Evolutionary conservation across 1,284 basidiomycete genomes (phyloP).

Genomic region (Leccinum fuscescens): DNA sequence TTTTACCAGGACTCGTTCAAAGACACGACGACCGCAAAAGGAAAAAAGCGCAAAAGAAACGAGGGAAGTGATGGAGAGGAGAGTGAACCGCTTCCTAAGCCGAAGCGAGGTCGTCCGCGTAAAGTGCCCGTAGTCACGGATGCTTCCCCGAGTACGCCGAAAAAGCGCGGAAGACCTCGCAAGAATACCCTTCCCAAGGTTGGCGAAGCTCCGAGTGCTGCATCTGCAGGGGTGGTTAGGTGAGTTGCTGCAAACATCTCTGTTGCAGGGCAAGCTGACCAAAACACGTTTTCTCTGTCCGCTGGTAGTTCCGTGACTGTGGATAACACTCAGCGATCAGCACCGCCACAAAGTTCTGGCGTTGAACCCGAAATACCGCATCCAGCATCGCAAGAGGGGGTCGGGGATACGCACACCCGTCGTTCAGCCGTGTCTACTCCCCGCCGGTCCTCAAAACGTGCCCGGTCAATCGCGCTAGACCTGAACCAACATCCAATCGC

Average conservation of each 20-base stretch:
- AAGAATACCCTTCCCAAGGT: constrained; percentile 22
- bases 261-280: neutral
- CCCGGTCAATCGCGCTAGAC: neutral
- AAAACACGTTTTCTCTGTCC: neutral
- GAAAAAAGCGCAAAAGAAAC: constrained; percentile 32
- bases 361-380: neutral
- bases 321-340: neutral
- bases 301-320: neutral
- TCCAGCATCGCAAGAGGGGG: neutral
- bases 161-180: constrained; percentile 38
- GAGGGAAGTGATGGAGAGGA: constrained; percentile 23
- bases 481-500: neutral
- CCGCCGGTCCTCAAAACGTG: constrained; percentile 6
- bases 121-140: constrained; percentile 24
- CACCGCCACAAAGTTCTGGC: neutral
- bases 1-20: constrained; percentile 52
- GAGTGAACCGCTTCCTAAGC: constrained; percentile 34
- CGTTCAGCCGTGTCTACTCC: neutral
- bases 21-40: constrained; percentile 20
- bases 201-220: neutral
- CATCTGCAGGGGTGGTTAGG: neutral
- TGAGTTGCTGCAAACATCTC: neutral
- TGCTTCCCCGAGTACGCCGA: constrained; percentile 10
- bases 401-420: neutral
- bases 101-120: constrained; percentile 38